These are phyloP conservation scores for Caloboletus firmus DNA, from an alignment of 1,284 basidiomycete genomes.

Conservation along the genomic window DNA sequence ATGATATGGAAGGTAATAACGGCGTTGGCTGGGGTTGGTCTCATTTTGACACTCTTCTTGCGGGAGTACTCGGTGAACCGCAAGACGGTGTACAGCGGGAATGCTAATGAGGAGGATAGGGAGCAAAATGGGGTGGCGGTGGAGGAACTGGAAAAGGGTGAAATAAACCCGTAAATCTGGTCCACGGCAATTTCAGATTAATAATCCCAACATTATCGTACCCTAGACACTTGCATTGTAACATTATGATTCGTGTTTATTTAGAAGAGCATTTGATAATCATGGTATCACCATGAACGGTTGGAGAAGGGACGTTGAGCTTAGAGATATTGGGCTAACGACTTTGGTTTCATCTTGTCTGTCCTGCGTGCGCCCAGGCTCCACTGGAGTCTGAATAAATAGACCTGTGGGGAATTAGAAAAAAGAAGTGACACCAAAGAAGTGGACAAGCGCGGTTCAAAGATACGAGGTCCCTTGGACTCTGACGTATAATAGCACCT, in stretches of 20 bases:
- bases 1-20: slow-evolving; percentile 72
- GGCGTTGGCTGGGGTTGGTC: slow-evolving; percentile 53
- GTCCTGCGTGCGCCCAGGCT: neutral
- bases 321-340: neutral
- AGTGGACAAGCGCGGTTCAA: neutral
- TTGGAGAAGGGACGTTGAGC: neutral
- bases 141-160: neutral
- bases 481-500: too few species aligned
- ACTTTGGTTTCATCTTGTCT: neutral
- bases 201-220: neutral
- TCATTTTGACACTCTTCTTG: slow-evolving; percentile 59
- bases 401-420: neutral
- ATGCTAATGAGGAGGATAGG: slow-evolving; percentile 14
- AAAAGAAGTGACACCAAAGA: neutral
- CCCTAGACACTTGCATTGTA: neutral
- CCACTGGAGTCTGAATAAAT: neutral
- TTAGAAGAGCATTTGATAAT: neutral
- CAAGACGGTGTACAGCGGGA: slow-evolving; percentile 44
- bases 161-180: neutral
- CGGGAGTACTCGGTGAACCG: slow-evolving; percentile 60
- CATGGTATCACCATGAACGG: neutral
- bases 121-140: neutral
- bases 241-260: neutral
- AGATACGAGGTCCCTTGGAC: too few species aligned
- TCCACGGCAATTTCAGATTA: neutral